Evolutionary conservation across 1,284 basidiomycete genomes (phyloP), one percentile per base, ranked within the genome.

Genomic region (Tilletia horrida): DNA sequence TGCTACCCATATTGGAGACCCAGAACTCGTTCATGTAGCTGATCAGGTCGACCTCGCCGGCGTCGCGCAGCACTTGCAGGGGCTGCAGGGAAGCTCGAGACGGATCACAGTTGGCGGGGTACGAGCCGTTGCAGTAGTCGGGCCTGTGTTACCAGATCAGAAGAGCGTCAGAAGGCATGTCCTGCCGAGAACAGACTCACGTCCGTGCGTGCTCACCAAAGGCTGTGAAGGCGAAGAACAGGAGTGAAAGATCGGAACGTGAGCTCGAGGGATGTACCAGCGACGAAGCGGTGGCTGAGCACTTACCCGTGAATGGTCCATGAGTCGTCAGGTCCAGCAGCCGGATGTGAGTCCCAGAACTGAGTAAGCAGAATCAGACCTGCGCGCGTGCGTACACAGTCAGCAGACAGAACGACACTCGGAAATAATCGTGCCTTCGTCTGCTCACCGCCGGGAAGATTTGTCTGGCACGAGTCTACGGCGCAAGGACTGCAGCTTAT

Each of bases 21-120:
- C 74, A 76, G 69, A 50, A 74, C 62, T 71, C 68, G 66, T 73
- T 76, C 74, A 76, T 76, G 14, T 64, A 67, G 9, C 71, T 68
- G n/a, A 76, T 63, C 1, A 69, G 64, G 3, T 61, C 45, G 2
- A 48, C 63, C 4, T 70, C 68, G 29, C 67, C 11, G 31, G 63
- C 43, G 3, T 62, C 13, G 23, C 63, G 64, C 0, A 76, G 67
- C 16, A 73, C 65, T 2, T 44, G 6, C 21, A 71, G 67, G 45
- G 74, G 70, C 52, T 74, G 61, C 63, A 57, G 50, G 29, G 48
- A 48, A 64, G 67, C 72, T 21, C 73, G 69, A 3, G 62, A 31
- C 1, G 69, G 59, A 29, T 74, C 74, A 63, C 74, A 76, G 55
- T 67, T 63, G 13, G 66, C 42, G 18, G 70, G 73, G 45, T 70